A percentile compares a stretch with the other conserved stretches of the same genome.
Conservation (phyloP, 2,329 filamentous ascomycete species). For the Apiospora marii region DNA sequence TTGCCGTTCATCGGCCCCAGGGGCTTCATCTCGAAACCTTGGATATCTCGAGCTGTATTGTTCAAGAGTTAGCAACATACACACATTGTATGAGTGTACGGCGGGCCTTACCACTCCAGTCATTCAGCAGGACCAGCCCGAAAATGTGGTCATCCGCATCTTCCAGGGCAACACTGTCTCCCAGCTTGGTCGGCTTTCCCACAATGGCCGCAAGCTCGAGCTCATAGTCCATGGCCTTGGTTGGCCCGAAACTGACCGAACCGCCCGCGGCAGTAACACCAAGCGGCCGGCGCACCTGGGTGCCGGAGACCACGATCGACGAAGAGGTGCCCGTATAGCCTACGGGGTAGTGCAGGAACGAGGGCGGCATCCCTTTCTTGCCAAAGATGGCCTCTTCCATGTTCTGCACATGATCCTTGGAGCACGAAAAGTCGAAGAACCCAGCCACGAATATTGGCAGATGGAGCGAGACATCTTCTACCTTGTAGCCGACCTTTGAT, state of each 20-base stretch:
- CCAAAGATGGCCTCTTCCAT: conserved; percentile 44
- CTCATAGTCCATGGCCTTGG: conserved; percentile 49
- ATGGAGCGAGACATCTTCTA: conserved; percentile 56
- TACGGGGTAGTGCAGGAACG: conserved; percentile 33
- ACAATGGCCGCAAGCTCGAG: conserved; percentile 55
- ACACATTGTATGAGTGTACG: neutral
- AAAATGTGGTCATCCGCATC: conserved; percentile 68
- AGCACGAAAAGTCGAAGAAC: conserved; percentile 67
- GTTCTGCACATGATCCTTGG: conserved; percentile 60
- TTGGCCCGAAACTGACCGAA: conserved; percentile 35
- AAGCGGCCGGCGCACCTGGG: conserved; percentile 36
- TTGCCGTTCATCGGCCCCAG: conserved; percentile 69
- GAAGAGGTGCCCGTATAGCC: conserved; percentile 34
- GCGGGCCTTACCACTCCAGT: conserved; percentile 58
- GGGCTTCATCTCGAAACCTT: conserved; percentile 66
- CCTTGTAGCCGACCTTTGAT: conserved; percentile 36
- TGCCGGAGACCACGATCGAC: conserved; percentile 38
- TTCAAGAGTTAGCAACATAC: neutral
- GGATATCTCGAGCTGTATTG: conserved; percentile 63
- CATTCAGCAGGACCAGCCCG: conserved; percentile 68
- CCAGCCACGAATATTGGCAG: conserved; percentile 63
- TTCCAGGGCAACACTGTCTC: conserved; percentile 47
- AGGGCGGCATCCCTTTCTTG: conserved; percentile 31
- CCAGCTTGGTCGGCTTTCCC: conserved; percentile 48
- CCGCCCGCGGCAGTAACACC: conserved; percentile 32